A percentile compares a stretch with the other conserved stretches of the same genome.
These are phyloP conservation scores for Nakazawaea populi DNA, from an alignment of 805 yeast species.

Conservation along the genomic window DNA sequence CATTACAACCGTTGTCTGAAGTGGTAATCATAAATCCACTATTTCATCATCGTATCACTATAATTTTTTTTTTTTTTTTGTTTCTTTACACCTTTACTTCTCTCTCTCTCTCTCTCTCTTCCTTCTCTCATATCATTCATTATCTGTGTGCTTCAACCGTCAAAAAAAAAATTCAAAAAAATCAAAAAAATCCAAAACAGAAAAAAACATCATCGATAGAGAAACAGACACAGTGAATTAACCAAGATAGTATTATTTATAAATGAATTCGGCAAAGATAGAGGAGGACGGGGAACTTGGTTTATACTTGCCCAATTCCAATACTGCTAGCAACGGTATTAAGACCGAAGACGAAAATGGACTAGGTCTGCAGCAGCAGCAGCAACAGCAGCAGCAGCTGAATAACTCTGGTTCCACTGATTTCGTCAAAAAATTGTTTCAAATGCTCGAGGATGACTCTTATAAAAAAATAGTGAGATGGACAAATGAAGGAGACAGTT, in stretches of 20 bases:
- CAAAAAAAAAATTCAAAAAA: too few species aligned
- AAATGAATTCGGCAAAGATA: not conserved
- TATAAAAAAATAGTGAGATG: constrained; percentile 76
- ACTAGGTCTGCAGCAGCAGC: not conserved
- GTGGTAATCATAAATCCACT: too few species aligned
- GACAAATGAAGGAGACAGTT: constrained; percentile 81
- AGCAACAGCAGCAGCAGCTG: not conserved
- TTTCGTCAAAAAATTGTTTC: constrained; percentile 71
- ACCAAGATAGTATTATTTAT: not conserved
- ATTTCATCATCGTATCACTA: too few species aligned
- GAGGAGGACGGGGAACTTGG: not conserved
- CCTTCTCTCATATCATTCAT: too few species aligned
- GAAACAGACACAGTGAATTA: not conserved
- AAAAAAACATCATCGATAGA: not conserved
- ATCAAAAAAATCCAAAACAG: too few species aligned
- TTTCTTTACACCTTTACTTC: too few species aligned
- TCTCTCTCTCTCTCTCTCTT: too few species aligned
- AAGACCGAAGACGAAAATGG: not conserved
- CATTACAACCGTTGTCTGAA: too few species aligned
- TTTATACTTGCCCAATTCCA: not conserved
- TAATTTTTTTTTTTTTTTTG: too few species aligned
- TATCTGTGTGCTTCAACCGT: too few species aligned
- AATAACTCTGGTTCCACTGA: constrained; percentile 53
- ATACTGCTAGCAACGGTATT: not conserved
- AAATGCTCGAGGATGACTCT: constrained; percentile 80